These are phyloP conservation scores for Talaromyces marneffei DNA, from an alignment of 2,329 filamentous ascomycete genomes.

Conservation along the genomic window DNA sequence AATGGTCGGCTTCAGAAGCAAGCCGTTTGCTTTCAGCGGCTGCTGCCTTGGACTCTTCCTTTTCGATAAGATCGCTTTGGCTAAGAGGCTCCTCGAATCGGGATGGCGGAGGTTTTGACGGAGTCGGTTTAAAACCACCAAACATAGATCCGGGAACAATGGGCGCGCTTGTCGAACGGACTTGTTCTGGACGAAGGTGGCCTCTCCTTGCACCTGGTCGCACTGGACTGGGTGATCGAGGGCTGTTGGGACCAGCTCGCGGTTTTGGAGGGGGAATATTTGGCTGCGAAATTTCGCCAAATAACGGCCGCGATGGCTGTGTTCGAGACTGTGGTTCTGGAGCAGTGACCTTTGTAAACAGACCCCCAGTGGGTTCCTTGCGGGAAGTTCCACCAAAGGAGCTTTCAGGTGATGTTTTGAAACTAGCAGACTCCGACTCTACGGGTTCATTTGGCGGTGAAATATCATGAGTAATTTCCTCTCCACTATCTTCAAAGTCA, in stretches of 20 bases:
- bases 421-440: conserved; percentile 29
- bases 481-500: conserved; percentile 43
- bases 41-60: conserved; percentile 26
- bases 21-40: conserved; percentile 29
- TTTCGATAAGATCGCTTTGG: conserved; percentile 21
- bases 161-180: conserved; percentile 36
- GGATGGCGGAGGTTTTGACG: conserved; percentile 1
- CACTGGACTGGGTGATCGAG: conserved; percentile 45
- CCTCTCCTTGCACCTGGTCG: conserved; percentile 27
- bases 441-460: conserved; percentile 25
- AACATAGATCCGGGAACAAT: conserved; percentile 33
- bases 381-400: conserved; percentile 38
- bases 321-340: conserved; percentile 23
- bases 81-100: conserved; percentile 14
- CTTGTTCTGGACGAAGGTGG: conserved; percentile 26
- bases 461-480: conserved; percentile 41
- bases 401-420: conserved; percentile 40
- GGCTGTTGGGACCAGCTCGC: conserved; percentile 29
- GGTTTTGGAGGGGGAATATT: conserved; percentile 34
- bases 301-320: conserved; percentile 30
- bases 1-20: conserved; percentile 31
- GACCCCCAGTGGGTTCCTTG: conserved; percentile 33
- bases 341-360: conserved; percentile 37
- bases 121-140: conserved; percentile 16
- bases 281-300: conserved; percentile 41